Evolutionary conservation across 352 stramenopile species (phyloP).

Genomic region (Phytophthora rubi): DNA sequence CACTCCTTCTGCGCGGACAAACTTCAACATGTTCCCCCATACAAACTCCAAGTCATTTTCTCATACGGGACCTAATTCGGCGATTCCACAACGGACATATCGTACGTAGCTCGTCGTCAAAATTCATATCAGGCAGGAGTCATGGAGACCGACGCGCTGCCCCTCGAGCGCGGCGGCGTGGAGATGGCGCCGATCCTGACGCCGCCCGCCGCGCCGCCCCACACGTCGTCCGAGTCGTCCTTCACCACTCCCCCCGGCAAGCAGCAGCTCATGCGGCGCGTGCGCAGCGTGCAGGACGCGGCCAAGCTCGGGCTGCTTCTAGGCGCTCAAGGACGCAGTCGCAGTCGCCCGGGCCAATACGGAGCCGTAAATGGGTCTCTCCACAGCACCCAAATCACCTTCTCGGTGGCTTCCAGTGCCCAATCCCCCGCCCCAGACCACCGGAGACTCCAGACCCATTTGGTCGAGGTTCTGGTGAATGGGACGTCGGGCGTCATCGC

Average conservation of each 20-base stretch:
- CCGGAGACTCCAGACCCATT: conserved; percentile 27
- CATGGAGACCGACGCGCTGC: conserved; percentile 62
- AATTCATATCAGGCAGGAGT: conserved; percentile 1
- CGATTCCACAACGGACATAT: not conserved
- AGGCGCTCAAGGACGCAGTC: conserved; percentile 11
- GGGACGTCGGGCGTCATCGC: conserved; percentile 77
- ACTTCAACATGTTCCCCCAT: not conserved
- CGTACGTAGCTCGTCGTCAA: not conserved
- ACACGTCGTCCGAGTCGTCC: conserved; percentile 55
- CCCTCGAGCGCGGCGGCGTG: conserved; percentile 56
- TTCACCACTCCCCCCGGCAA: conserved; percentile 39
- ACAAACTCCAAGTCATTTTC: conserved; percentile 7
- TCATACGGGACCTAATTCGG: not conserved
- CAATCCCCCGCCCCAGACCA: conserved; percentile 16
- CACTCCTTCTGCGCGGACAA: no score
- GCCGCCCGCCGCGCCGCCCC: conserved; percentile 9
- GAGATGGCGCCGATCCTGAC: conserved; percentile 45
- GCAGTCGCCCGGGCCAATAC: conserved; percentile 18
- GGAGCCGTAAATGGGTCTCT: conserved; percentile 18
- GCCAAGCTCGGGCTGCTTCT: conserved; percentile 30
- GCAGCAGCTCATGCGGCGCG: conserved; percentile 56
- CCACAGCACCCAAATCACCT: conserved; percentile 24
- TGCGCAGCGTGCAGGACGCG: conserved; percentile 64
- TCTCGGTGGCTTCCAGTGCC: conserved; percentile 7
- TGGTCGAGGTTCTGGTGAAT: conserved; percentile 60